Conservation (phyloP, 371 early-diverging fungal species). For the Rhizopus microsporus region DNA sequence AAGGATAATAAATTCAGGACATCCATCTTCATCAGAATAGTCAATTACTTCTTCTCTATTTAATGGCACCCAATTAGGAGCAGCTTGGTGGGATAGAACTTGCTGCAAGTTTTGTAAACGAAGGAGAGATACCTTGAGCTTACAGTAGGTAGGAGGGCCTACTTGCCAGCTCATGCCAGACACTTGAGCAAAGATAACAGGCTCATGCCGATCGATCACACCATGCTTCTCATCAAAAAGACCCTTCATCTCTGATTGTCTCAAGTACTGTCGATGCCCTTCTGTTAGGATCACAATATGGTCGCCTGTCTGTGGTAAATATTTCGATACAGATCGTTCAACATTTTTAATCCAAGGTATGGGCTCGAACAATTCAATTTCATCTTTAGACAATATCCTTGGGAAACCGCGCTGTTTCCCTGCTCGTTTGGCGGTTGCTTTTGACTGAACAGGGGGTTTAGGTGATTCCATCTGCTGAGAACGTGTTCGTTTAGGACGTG, state of each 20-base stretch:
- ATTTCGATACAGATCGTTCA: conserved; percentile 60
- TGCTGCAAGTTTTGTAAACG: conserved; percentile 32
- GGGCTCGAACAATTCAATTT: conserved; percentile 43
- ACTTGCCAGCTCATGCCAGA: conserved; percentile 63
- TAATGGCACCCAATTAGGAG: conserved; percentile 40
- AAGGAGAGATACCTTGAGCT: conserved; percentile 49
- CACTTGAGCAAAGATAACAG: conserved; percentile 63
- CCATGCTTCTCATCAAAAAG: conserved; percentile 58
- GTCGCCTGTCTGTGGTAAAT: conserved; percentile 73
- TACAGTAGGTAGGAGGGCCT: conserved; percentile 73
- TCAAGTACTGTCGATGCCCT: conserved; percentile 67
- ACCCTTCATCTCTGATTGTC: conserved; percentile 49
- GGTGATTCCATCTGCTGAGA: neutral
- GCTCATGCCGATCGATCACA: conserved; percentile 39
- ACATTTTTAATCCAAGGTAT: conserved; percentile 66
- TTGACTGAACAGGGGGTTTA: neutral
- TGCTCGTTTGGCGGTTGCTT: conserved; percentile 11
- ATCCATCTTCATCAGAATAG: conserved; percentile 71
- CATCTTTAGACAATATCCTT: conserved; percentile 30
- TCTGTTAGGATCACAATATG: conserved; percentile 62
- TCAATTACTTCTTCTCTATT: conserved; percentile 58
- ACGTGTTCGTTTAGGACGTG: conserved; percentile 19
- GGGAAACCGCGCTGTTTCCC: conserved; percentile 24
- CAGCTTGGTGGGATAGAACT: conserved; percentile 13
- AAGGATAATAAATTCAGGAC: conserved; percentile 72